Evolutionary conservation across 2,329 filamentous ascomycete genomes (phyloP), one percentile per base, ranked within the genome.

Genomic region (Xylaria sp.): DNA sequence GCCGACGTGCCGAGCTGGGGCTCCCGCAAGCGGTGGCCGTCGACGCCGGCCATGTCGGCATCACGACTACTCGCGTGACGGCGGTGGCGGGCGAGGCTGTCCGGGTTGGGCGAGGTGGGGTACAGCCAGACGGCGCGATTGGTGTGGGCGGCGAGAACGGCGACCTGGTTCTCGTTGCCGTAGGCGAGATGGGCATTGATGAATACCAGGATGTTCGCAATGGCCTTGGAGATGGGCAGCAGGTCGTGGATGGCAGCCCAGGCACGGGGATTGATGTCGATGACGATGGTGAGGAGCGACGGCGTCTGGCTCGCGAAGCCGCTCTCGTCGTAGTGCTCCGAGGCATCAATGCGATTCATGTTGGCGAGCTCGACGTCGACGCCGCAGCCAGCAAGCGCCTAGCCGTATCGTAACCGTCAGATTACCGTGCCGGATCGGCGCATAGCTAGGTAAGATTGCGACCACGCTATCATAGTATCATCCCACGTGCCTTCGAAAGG

Each of bases 251-350:
- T 85, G 62, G 91, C 83, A 6, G 91, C 88, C 95, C 95, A 97
- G 70, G 95, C 93, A 70, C 93, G 90, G 2, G 95, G 95, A 75
- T 99, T 99, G 25, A 94, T 97, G 80, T 99, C 95, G 79, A 99
- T 85, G 72, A 99, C 84, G 71, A 99, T 89, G 68, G 92, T 90
- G 54, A 97, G 87, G 35, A 99, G 88, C 13, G 94, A 96, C 0
- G 95, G 92, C 4, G 84, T 80, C 65, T 86, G 84, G 57, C 82
- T 83, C 53, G 78, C 64, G 41, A 68, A 78, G 65, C 79, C 79
- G 70, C 82, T 79, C 57, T 80, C 77, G 75, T 85, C 82, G 75
- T 87, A 87, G 77, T 87, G 85, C 60, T 85, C 82, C 54, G 85
- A 87, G 69, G 81, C 82, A 74, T 87, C 85, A 75, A 83, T 80